Conservation (phyloP, 768 basidiomycete genomes). For the Russula ochroleuca region DNA sequence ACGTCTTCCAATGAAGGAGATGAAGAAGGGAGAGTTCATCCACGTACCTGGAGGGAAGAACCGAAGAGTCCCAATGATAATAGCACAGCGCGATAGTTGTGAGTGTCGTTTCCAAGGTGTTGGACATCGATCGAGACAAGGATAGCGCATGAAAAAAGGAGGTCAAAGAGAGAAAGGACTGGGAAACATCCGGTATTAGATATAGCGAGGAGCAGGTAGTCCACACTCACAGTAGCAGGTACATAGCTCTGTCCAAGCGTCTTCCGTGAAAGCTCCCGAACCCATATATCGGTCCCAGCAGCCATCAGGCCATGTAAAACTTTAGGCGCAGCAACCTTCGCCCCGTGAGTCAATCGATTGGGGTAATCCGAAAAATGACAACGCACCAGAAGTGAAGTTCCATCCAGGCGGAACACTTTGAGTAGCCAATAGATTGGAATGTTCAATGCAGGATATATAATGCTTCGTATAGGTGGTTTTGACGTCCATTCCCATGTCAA, state of each 20-base stretch:
- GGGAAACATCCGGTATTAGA: slow-evolving; percentile 8
- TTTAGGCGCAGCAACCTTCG: slow-evolving; percentile 71
- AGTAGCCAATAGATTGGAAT: slow-evolving; percentile 73
- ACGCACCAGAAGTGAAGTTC: slow-evolving; percentile 60
- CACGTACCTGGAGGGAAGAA: slow-evolving; percentile 27
- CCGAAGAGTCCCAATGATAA: slow-evolving; percentile 62
- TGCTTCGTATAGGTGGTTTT: slow-evolving; percentile 66
- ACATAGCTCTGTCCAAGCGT: slow-evolving; percentile 57
- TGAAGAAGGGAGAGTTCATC: neutral
- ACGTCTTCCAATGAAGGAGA: too few relatives aligned
- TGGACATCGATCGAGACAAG: slow-evolving; percentile 84
- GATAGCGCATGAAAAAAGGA: slow-evolving; percentile 86
- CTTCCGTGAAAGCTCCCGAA: slow-evolving; percentile 55
- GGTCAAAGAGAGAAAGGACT: slow-evolving; percentile 78
- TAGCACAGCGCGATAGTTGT: slow-evolving; percentile 69
- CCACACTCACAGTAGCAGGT: slow-evolving; percentile 54
- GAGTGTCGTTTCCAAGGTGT: slow-evolving; percentile 86
- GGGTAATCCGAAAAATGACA: neutral
- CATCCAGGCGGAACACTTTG: slow-evolving; percentile 51
- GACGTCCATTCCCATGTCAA: slow-evolving; percentile 95
- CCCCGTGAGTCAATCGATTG: neutral
- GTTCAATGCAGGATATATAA: slow-evolving; percentile 78
- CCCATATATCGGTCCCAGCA: slow-evolving; percentile 73
- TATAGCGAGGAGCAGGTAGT: neutral
- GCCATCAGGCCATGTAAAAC: slow-evolving; percentile 73